Conservation (phyloP, 1,284 basidiomycete genomes). For the Veloporphyrellus conicus region DNA sequence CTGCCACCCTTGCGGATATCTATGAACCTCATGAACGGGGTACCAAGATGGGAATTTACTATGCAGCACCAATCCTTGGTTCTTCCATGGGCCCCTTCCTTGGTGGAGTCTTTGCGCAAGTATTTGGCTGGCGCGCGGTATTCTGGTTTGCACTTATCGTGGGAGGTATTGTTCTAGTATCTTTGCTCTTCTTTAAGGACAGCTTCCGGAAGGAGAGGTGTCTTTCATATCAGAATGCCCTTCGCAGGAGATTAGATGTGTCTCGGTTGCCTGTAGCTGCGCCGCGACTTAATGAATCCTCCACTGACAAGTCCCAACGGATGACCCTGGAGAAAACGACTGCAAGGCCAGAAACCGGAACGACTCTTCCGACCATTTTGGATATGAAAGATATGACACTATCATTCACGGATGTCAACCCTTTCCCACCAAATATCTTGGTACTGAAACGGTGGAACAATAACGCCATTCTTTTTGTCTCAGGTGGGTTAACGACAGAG, state of each 20-base stretch:
- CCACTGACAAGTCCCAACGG: too few species aligned
- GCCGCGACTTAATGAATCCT: too few species aligned
- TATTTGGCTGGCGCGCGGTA: slow-evolving; percentile 70
- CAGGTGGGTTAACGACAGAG: too few species aligned
- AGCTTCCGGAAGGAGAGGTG: slow-evolving; percentile 81
- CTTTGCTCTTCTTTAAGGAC: slow-evolving; percentile 72
- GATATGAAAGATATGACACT: slow-evolving; percentile 58
- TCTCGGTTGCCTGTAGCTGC: too few species aligned
- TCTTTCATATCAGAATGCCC: slow-evolving; percentile 65
- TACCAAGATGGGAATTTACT: slow-evolving; percentile 75
- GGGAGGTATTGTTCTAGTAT: slow-evolving; percentile 50
- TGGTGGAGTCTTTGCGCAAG: slow-evolving; percentile 66
- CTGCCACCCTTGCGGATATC: slow-evolving; percentile 78
- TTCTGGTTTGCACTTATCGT: slow-evolving; percentile 79
- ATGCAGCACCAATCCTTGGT: slow-evolving; percentile 58
- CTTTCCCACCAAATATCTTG: slow-evolving; percentile 54
- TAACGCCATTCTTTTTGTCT: slow-evolving; percentile 56
- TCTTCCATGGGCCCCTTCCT: slow-evolving; percentile 67
- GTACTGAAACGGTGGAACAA: slow-evolving; percentile 67
- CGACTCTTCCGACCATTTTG: too few species aligned
- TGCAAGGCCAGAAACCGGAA: slow-evolving; percentile 4
- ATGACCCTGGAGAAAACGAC: too few species aligned
- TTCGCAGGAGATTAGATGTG: slow-evolving; percentile 32
- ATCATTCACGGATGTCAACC: slow-evolving; percentile 69
- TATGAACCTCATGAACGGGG: slow-evolving; percentile 78